These are phyloP conservation scores for Talaromyces pinophilus DNA, from an alignment of 2,329 filamentous ascomycete species.

Conservation along the genomic window DNA sequence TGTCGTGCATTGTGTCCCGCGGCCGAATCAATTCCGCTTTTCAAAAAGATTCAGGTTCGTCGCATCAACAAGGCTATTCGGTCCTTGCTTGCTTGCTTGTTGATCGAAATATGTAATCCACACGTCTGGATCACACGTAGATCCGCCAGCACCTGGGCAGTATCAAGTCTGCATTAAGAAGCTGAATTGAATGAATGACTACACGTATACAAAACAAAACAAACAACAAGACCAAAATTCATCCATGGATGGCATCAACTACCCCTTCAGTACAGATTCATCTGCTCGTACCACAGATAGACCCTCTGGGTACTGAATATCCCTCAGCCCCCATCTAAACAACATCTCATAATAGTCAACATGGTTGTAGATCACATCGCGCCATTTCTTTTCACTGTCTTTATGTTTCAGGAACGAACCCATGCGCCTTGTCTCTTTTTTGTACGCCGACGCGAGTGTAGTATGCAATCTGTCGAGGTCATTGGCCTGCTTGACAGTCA, in stretches of 20 bases:
- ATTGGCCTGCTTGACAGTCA: conserved; percentile 2
- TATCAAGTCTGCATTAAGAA: background rate
- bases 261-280: background rate
- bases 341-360: conserved; percentile 15
- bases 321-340: conserved; percentile 12
- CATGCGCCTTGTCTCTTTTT: conserved; percentile 7
- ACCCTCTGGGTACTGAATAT: background rate
- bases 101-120: background rate
- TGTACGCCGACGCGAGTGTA: conserved; percentile 1
- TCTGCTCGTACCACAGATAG: conserved; percentile 6
- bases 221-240: background rate
- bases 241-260: background rate
- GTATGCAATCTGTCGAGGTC: background rate
- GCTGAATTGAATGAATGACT: background rate
- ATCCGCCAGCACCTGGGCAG: background rate
- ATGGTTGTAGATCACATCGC: conserved; percentile 17
- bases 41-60: background rate
- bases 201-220: background rate
- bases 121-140: background rate
- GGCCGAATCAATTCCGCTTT: background rate
- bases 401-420: conserved; percentile 12
- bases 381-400: conserved; percentile 10
- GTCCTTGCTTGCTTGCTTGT: conserved; percentile 2
- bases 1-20: background rate
- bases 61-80: background rate